Base-by-base conservation (phyloP, 164 flowering plant species). In the Umbilicus rupestris region DNA sequence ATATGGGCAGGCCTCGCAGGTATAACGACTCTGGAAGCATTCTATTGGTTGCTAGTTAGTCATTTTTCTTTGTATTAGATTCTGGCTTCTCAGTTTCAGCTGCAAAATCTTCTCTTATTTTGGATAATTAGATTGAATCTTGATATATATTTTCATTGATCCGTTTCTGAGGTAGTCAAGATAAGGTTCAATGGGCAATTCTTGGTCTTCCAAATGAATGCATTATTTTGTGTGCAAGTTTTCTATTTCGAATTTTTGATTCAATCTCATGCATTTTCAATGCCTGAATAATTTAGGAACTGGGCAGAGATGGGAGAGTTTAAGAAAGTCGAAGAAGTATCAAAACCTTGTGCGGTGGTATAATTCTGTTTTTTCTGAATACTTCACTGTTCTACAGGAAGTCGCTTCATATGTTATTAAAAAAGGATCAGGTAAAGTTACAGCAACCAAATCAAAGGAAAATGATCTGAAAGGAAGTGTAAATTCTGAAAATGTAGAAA, bases 221-320 rank as follows among this genome's bases (percentile, higher is more conserved):
- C 22, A 12, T n/a, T 14, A 0, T 33, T n/a, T n/a, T n/a, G 46
- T 35, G 42, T 3, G 11, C 26, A 45, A 15, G 31, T 42, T 41
- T n/a, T 62, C 8, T 8, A 28, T 24, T 3, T n/a, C 42, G 28
- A 22, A 31, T 46, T 26, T 19, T 16, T 26, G 1, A 41, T 28
- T 30, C 10, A 37, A 8, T 39, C 5, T 46, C 29, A 9, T 28
- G 19, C 50, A 42, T 70, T 44, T 29, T 26, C 33, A 31, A 58
- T 50, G 15, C 64, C 52, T 22, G 46, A 11, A 31, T 9, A 19
- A 65, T 73, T 33, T 76, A 91, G 97, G 93, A 66, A 78, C 73
- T 76, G 97, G 95, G n/a, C 79, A 74, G 64, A 84, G 99, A 76
- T 94, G 99, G 97, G 96, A 91, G 62, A 91, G 97, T 70, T 75